Conservation (phyloP, 805 yeast genomes). For the Nakazawaea wyomingensis region DNA sequence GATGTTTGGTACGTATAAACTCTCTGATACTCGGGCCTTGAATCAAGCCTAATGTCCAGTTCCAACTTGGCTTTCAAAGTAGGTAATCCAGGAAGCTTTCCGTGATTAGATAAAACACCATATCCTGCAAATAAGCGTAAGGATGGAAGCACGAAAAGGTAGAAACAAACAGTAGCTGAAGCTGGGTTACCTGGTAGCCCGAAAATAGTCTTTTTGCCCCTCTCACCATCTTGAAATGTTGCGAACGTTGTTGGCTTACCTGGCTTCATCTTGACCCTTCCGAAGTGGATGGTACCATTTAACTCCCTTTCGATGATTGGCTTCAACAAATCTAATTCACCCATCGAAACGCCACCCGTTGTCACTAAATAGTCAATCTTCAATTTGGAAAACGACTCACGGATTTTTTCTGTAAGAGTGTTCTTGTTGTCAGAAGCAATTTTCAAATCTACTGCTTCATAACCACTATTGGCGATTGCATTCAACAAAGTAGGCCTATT, state of each 20-base stretch:
- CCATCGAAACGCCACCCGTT: conserved; percentile 59
- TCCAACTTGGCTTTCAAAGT: conserved; percentile 30
- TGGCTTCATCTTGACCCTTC: conserved; percentile 55
- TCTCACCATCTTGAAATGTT: conserved; percentile 23
- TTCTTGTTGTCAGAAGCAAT: conserved; percentile 38
- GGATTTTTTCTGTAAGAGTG: conserved; percentile 22
- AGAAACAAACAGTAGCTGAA: conserved; percentile 43
- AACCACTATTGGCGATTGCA: conserved; percentile 29
- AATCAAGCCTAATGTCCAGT: conserved; percentile 32
- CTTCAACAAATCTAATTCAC: conserved; percentile 46
- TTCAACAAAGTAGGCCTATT: conserved; percentile 43
- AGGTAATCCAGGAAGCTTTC: conserved; percentile 23
- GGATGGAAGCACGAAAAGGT: conserved; percentile 44
- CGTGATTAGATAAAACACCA: conserved; percentile 9
- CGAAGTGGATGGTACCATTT: conserved; percentile 44
- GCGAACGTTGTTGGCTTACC: conserved; percentile 59
- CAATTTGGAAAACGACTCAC: conserved; percentile 20
- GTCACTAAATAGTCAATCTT: conserved; percentile 41
- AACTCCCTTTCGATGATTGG: conserved; percentile 39
- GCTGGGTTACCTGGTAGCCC: conserved; percentile 57
- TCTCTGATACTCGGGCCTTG: conserved; percentile 49
- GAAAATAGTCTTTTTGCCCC: conserved; percentile 30
- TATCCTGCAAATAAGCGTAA: conserved; percentile 33
- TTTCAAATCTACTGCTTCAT: conserved; percentile 40
- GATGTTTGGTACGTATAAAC: conserved; percentile 27